Evolutionary conservation across 805 yeast species (phyloP).

Genomic region (Candida ovalis): DNA sequence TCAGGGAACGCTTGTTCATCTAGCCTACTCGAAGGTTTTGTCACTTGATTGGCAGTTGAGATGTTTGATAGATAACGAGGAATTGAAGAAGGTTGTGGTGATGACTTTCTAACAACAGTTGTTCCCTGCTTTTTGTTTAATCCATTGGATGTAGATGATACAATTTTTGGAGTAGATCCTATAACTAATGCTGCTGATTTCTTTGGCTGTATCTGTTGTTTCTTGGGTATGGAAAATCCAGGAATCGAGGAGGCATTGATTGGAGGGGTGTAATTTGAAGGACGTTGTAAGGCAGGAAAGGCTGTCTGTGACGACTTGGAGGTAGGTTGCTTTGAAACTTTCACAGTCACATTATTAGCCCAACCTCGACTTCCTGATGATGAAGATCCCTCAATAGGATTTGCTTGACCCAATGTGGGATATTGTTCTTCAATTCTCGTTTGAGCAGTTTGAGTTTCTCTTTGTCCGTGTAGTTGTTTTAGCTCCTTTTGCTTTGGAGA

Average conservation of each 20-base stretch:
- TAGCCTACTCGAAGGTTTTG: slow-evolving; percentile 12
- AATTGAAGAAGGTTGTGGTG: background rate
- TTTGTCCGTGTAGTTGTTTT: slow-evolving; percentile 19
- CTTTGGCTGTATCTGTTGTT: background rate
- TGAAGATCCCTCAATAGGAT: background rate
- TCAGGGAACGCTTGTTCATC: slow-evolving; percentile 30
- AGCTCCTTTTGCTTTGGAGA: slow-evolving; percentile 41
- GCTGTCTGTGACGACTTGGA: slow-evolving; percentile 1
- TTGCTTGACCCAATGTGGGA: slow-evolving; percentile 39
- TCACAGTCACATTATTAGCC: slow-evolving; percentile 4
- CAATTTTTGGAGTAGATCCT: slow-evolving; percentile 9
- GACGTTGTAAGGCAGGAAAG: slow-evolving; percentile 12
- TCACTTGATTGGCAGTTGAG: background rate
- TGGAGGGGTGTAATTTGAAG: slow-evolving; percentile 5
- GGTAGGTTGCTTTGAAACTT: background rate
- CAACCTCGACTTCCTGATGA: slow-evolving; percentile 1
- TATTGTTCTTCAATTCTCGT: slow-evolving; percentile 36
- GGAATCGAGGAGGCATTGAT: slow-evolving; percentile 14
- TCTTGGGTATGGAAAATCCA: slow-evolving; percentile 7
- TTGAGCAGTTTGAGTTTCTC: slow-evolving; percentile 23
- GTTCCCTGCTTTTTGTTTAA: slow-evolving; percentile 16
- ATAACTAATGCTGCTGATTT: slow-evolving; percentile 14
- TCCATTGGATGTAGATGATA: slow-evolving; percentile 17
- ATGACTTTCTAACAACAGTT: background rate
- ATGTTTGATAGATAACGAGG: slow-evolving; percentile 7